Base-by-base conservation (phyloP, 371 early-diverging fungal genomes). In the Rhizopus microsporus region DNA sequence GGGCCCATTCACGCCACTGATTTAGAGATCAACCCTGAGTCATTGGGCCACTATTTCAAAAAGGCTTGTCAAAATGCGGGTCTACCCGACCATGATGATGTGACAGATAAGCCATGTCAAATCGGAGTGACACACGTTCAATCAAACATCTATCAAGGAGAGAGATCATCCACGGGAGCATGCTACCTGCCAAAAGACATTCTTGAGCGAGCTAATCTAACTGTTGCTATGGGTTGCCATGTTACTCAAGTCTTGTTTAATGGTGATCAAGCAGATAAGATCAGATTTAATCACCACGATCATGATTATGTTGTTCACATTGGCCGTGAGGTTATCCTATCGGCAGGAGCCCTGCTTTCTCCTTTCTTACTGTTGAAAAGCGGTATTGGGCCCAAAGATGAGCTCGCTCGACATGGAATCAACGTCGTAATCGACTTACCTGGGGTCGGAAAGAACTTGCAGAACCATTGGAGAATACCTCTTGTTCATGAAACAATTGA, bases 371-470 rank as follows among this genome's bases (percentile, higher is more conserved):
- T 69, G 17, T 62, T 74, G 35, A 42, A 31, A 6, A 63, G 60
- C 37, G 65, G 65, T 3, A 42, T 65, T 45, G 75, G 78, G 0
- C 67, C 69, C 7, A 46, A 37, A 12, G 43, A 44, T 15, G 65
- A 77, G 32, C 45, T 80, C 9, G 45, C 45, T 10, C 15, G 42
- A 10, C 12, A 52, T n/a, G 59, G 63, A 7, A 69, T 77, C 9
- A 16, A 48, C 7, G 23, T 54, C 1, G 33, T 72, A 0, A 47
- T 44, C 3, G 60, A 75, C 53, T 38, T 67, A 10, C 69, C 71
- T 29, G 74, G 72, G 13, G 80, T 80, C 9, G 77, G 77, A 6
- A 51, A 63, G 29, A 75, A 77, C 53, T 53, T 80, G 32, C 67
- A 65, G 30, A 73, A 74, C 35, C 78, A 77, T 56, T 60, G 71